phyloP scores from a whole-genome alignment of 2,329 filamentous ascomycete species.

The Verruconis gallopava region DNA sequence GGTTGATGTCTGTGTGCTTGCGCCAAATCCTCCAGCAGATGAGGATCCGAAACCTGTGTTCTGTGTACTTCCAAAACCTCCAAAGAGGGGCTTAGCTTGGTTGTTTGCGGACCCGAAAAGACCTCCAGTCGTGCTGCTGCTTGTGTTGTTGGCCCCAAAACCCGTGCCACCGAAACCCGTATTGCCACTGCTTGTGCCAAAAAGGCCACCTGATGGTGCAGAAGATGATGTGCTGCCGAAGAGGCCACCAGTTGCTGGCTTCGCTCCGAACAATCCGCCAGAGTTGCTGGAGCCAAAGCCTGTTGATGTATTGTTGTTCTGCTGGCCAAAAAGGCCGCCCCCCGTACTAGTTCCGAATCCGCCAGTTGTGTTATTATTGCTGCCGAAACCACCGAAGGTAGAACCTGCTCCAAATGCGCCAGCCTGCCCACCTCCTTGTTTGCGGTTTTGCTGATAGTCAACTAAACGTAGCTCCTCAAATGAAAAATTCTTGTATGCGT shows the following conservation, averaged over 20 bases:
- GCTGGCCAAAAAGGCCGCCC: slow-evolving; percentile 31
- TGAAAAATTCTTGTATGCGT: slow-evolving; percentile 78
- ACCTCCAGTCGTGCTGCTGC: slow-evolving; percentile 4
- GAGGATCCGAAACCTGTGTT: slow-evolving; percentile 1
- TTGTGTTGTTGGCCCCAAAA: slow-evolving; percentile 1
- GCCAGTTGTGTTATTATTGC: slow-evolving; percentile 23
- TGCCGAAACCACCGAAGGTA: slow-evolving; percentile 38
- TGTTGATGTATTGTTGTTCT: slow-evolving; percentile 21
- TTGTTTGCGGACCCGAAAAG: slow-evolving; percentile 8
- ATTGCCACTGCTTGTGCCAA: slow-evolving; percentile 18
- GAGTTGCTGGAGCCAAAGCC: slow-evolving; percentile 10
- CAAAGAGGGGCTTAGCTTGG: slow-evolving; percentile 7
- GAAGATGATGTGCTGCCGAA: slow-evolving; percentile 17
- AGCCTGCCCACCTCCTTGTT: slow-evolving; percentile 69
- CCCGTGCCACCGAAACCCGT: slow-evolving; percentile 14
- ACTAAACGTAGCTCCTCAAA: slow-evolving; percentile 55
- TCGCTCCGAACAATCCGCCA: slow-evolving; percentile 19
- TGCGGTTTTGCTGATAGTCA: slow-evolving; percentile 79
- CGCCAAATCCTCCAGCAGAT: slow-evolving; percentile 25
- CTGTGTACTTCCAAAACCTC: slow-evolving; percentile 9
- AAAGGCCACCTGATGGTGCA: slow-evolving; percentile 18
- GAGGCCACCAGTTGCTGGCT: slow-evolving; percentile 16
- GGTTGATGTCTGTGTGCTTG: slow-evolving; percentile 13
- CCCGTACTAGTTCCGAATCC: slow-evolving; percentile 36
- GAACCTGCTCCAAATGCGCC: slow-evolving; percentile 63